phyloP scores from a whole-genome alignment of 371 early-diverging fungal genomes.

The Conidiobolus incongruus region DNA sequence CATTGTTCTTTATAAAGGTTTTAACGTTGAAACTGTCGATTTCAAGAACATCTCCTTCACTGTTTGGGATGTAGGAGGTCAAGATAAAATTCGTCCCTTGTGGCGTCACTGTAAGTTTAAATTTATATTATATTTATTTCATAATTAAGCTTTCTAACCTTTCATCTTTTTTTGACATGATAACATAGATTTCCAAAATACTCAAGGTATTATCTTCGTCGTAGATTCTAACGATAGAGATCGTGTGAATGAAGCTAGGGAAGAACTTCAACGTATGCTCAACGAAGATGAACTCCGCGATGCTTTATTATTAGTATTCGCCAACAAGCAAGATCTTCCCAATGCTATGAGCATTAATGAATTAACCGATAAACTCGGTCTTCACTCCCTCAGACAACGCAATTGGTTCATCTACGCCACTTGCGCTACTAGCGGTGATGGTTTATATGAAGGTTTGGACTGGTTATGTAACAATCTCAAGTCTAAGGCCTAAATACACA shows the following conservation, averaged over 20 bases:
- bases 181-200: slow-evolving; percentile 50
- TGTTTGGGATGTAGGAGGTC: slow-evolving; percentile 96
- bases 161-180: background rate
- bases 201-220: slow-evolving; percentile 85
- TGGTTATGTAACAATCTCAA: slow-evolving; percentile 42
- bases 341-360: slow-evolving; percentile 67
- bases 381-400: slow-evolving; percentile 59
- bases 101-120: slow-evolving; percentile 57
- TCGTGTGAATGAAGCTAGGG: slow-evolving; percentile 70
- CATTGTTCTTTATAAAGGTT: slow-evolving; percentile 29
- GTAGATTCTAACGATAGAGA: slow-evolving; percentile 87
- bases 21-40: slow-evolving; percentile 93
- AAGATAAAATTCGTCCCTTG: slow-evolving; percentile 85
- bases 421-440: slow-evolving; percentile 85
- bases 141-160: background rate
- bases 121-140: slow-evolving; percentile 4
- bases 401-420: slow-evolving; percentile 85
- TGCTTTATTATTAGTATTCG: slow-evolving; percentile 60
- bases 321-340: slow-evolving; percentile 83
- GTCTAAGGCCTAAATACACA: slow-evolving; percentile 13
- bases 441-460: slow-evolving; percentile 81
- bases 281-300: slow-evolving; percentile 74
- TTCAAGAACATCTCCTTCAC: slow-evolving; percentile 94
- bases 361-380: slow-evolving; percentile 65
- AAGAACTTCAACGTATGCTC: slow-evolving; percentile 69